phyloP scores from a whole-genome alignment of 305 asterid species.

The Fraxinus paxiana region DNA sequence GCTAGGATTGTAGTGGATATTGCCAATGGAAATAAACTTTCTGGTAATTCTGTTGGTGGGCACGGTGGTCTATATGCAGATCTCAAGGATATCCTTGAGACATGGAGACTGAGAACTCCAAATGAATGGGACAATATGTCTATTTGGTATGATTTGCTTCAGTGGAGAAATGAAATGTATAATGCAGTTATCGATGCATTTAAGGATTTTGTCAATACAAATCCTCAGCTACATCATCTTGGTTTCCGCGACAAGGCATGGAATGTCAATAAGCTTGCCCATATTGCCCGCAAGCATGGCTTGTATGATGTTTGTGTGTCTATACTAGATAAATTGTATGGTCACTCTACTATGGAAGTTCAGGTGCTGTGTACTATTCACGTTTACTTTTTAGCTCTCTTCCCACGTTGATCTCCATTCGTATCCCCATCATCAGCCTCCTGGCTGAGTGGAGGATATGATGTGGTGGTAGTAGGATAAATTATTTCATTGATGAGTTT shows the following conservation, averaged over 20 bases:
- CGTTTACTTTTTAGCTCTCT: background rate
- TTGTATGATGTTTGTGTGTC: constrained; percentile 89
- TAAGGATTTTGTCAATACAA: constrained; percentile 77
- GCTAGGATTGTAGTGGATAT: constrained; percentile 84
- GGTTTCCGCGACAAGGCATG: constrained; percentile 99
- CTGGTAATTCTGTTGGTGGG: constrained; percentile 80
- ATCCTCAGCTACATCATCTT: constrained; percentile 88
- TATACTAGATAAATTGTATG: constrained; percentile 94
- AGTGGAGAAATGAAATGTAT: constrained; percentile 99
- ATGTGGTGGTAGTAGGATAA: constrained; percentile 3
- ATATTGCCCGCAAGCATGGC: constrained; percentile 91
- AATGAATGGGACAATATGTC: constrained; percentile 99
- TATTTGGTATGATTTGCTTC: constrained; percentile 97
- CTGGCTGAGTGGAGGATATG: background rate
- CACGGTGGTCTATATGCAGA: constrained; percentile 83
- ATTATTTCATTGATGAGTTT: background rate
- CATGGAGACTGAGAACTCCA: constrained; percentile 98
- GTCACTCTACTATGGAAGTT: constrained; percentile 99
- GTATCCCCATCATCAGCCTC: background rate
- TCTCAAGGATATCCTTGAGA: constrained; percentile 98
- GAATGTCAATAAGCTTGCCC: constrained; percentile 99
- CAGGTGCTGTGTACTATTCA: constrained; percentile 50
- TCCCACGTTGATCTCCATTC: background rate
- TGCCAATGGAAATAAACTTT: constrained; percentile 76
- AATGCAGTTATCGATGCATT: constrained; percentile 95